Evolutionary conservation across 2,329 filamentous ascomycete species (phyloP), one percentile per base, ranked within the genome.

Genomic region (Domatiomyces globalis): DNA sequence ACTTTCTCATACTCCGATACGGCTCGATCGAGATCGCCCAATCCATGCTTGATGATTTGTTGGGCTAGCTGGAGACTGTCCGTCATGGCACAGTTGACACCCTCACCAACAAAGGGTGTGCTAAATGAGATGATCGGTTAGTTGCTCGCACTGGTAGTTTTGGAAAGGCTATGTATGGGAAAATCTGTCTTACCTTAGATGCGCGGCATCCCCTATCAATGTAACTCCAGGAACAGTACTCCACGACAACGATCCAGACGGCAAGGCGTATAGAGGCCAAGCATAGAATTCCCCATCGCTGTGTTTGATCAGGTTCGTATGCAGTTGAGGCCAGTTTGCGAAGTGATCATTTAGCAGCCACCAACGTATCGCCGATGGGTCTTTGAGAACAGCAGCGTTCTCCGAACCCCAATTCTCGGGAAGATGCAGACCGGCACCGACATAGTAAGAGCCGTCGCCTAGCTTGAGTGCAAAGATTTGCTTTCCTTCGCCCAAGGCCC

Each of bases 161-260:
- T 25, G 22, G 22, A 25, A 25, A 6, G 22, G 6, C 6, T 25
- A 25, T 25, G 22, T 25, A 25, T 25, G 22, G 12, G 29, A 20
- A 42, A 17, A 27, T 22, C 27, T 49, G 33, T 43, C 45, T 27
- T 45, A 50, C 33, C 43, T 49, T 7, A 61, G 45, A 51, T 63
- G 62, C 10, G 62, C 62, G 2, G 62, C 62, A 52, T 63, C 62
- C 3, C 62, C 62, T 3, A 63, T 44, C 10, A 63, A 33, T 5
- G 57, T 56, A 15, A 62, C 57, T 1, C 59, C 60, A n/a, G 54
- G 50, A 19, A 50, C 50, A 20, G 53, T 55, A 2, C 17, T 52
- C 62, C 62, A 61, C 5, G 33, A 10, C 10, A 60, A 46, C 8
- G 50, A 18, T 5, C 59, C 51, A 1, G 50, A 47, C 10, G 56